Evolutionary conservation across 2,329 filamentous ascomycete genomes (phyloP).

Genomic region (Fusarium vanettenii): DNA sequence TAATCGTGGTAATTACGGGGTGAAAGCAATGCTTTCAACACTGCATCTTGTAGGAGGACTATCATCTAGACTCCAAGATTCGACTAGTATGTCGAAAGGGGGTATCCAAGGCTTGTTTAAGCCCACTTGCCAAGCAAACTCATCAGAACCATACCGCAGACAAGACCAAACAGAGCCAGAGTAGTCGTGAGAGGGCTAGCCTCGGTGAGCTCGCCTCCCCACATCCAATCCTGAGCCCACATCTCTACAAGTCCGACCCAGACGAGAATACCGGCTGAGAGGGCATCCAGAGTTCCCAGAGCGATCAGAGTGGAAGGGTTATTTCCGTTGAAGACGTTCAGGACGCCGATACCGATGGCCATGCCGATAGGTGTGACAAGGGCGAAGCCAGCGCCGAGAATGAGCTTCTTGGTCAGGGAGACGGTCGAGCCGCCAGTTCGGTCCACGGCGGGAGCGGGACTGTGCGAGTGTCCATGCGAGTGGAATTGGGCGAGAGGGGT

Average conservation of each 20-base stretch:
- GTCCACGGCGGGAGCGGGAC: constrained; percentile 32
- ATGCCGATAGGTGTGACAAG: constrained; percentile 82
- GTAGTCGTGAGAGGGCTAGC: constrained; percentile 60
- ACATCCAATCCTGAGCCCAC: constrained; percentile 80
- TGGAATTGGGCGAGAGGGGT: constrained; percentile 33
- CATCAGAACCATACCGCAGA: constrained; percentile 76
- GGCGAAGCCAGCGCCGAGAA: constrained; percentile 73
- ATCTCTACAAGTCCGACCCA: constrained; percentile 86
- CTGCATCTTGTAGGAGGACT: background rate
- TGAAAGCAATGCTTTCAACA: background rate
- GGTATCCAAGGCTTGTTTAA: constrained; percentile 45
- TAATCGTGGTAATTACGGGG: background rate
- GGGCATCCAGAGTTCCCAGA: constrained; percentile 77
- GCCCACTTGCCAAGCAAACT: constrained; percentile 82
- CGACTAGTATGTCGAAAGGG: background rate
- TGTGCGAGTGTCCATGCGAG: constrained; percentile 25
- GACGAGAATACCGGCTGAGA: constrained; percentile 79
- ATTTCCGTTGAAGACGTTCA: constrained; percentile 79
- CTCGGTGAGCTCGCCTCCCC: constrained; percentile 64
- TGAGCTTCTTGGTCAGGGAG: constrained; percentile 62
- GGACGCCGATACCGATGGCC: constrained; percentile 80
- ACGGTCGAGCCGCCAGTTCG: constrained; percentile 41
- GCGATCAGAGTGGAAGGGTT: constrained; percentile 74
- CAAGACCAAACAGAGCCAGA: constrained; percentile 63
- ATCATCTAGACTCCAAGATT: background rate